Percentiles rank a stretch among this genome's conserved stretches.
These are phyloP conservation scores for Calonectria naviculata DNA, from an alignment of 2,329 filamentous ascomycete species.

Conservation along the genomic window DNA sequence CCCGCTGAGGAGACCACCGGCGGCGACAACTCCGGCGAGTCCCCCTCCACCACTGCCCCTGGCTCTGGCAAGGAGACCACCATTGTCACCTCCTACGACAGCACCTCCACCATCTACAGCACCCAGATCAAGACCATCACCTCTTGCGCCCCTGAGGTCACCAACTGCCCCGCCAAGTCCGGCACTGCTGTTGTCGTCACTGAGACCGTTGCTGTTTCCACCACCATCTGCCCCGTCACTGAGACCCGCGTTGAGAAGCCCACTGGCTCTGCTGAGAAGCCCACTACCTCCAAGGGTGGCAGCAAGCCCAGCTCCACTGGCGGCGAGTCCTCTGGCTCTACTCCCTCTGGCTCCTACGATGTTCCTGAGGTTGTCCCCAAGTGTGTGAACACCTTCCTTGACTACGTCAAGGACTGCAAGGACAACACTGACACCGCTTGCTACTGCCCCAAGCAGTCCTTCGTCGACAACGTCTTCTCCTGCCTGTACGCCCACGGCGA, in stretches of 20 bases:
- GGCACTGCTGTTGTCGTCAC: constrained; percentile 36
- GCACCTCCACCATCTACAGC: constrained; percentile 45
- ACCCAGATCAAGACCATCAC: constrained; percentile 42
- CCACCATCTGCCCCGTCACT: constrained; percentile 39
- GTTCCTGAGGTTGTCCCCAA: constrained; percentile 79
- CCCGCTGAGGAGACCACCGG: not conserved
- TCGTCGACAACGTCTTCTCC: constrained; percentile 82
- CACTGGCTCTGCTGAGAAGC: constrained; percentile 19
- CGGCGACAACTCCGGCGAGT: constrained; percentile 12
- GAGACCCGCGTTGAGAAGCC: constrained; percentile 35
- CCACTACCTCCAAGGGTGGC: not conserved
- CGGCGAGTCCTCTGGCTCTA: constrained; percentile 35
- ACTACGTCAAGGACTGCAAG: constrained; percentile 74
- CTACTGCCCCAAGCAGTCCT: constrained; percentile 85
- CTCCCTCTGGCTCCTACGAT: constrained; percentile 42
- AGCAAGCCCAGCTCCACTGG: constrained; percentile 30
- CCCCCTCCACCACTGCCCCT: constrained; percentile 15
- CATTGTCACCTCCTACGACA: constrained; percentile 45
- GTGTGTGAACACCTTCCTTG: constrained; percentile 93
- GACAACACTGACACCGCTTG: constrained; percentile 86
- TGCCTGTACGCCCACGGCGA: constrained; percentile 84
- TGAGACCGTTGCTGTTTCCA: constrained; percentile 36
- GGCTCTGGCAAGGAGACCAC: constrained; percentile 16
- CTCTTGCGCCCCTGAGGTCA: constrained; percentile 52
- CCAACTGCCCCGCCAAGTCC: constrained; percentile 59